Evolutionary conservation across 2,329 filamentous ascomycete genomes (phyloP).

Genomic region (Pezicula radicicola): DNA sequence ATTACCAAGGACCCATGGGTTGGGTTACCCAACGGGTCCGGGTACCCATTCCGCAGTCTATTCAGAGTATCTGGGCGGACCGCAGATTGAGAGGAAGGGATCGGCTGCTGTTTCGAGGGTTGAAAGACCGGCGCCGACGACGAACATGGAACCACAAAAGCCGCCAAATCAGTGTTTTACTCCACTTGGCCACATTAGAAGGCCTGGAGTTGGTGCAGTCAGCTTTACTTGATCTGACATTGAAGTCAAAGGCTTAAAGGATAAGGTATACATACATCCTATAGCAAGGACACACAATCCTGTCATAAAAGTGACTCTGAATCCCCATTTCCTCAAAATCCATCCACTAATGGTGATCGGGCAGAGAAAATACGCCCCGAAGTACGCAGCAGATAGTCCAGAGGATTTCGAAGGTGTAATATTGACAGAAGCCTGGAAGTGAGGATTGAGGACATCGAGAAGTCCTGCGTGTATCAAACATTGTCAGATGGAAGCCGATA

Average conservation of each 20-base stretch:
- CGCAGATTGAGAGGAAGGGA: conserved; percentile 68
- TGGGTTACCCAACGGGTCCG: too few species aligned
- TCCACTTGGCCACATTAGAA: conserved; percentile 62
- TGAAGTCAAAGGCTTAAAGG: too few species aligned
- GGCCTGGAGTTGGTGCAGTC: too few species aligned
- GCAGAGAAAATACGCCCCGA: conserved; percentile 35
- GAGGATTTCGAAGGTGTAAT: conserved; percentile 57
- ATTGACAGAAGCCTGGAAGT: conserved; percentile 59
- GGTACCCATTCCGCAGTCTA: too few species aligned
- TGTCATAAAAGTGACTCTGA: conserved; percentile 63
- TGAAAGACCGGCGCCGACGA: conserved; percentile 72
- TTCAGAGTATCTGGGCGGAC: conserved; percentile 71
- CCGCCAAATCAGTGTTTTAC: conserved; percentile 73
- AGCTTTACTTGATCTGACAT: too few species aligned
- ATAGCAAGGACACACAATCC: conserved; percentile 71
- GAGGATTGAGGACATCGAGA: conserved; percentile 75
- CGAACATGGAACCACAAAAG: conserved; percentile 70
- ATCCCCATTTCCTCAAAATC: conserved; percentile 63
- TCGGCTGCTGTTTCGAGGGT: conserved; percentile 79
- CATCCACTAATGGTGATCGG: conserved; percentile 30
- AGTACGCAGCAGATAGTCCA: conserved; percentile 62
- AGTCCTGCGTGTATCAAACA: conserved; percentile 86
- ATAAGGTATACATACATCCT: conserved; percentile 68
- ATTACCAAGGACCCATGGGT: too few species aligned
- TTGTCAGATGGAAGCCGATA: not conserved